Evolutionary conservation across 116 monocot species (phyloP), one percentile per base, ranked within the genome.

Genomic region (Trichopus zeylanicus): DNA sequence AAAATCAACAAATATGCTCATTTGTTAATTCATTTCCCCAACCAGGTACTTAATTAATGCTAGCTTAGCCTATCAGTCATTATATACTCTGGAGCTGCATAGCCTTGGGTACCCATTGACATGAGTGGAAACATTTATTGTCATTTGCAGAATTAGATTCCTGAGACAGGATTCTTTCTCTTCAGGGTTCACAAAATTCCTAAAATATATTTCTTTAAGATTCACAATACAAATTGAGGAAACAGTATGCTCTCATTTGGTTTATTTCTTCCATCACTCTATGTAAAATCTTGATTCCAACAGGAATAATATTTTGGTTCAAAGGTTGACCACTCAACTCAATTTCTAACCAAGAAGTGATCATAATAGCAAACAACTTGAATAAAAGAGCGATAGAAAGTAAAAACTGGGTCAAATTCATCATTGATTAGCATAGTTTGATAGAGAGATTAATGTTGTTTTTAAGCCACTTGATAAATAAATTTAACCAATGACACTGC

Each of bases 71-170:
- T 28, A 78, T 73, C 78, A 25, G 78, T 79, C 68, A 65, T 73
- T 52, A 79, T 31, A 66, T 79, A 79, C 65, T 79, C 78, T 25
- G 73, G 78, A 35, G 78, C 78, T 16, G 78, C 78, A 57, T 79
- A 79, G 6, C 78, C 78, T 25, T 79, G 51, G 11, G 78, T 79
- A 29, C 78, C 78, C 78, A 79, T n/a, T 56, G 16, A 79, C 73
- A 25, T 65, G 60, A 16, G 78, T 79, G 7, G 78, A 79, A 38
- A 79, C 78, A 27, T 21, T 34, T 34, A 19, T 13, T 30, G 3
- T 48, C n/a, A 58, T 6, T 6, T 4, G 20, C 1, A 5, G 19
- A 25, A 5, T 49, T n/a, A 42, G 42, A 42, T 16, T 42, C 13
- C 3, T 16, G n/a, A 0, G 0, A 37, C 8, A 42, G n/a, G 13